Conservation (phyloP, 306 rosid species). For the Quillaja saponaria region DNA sequence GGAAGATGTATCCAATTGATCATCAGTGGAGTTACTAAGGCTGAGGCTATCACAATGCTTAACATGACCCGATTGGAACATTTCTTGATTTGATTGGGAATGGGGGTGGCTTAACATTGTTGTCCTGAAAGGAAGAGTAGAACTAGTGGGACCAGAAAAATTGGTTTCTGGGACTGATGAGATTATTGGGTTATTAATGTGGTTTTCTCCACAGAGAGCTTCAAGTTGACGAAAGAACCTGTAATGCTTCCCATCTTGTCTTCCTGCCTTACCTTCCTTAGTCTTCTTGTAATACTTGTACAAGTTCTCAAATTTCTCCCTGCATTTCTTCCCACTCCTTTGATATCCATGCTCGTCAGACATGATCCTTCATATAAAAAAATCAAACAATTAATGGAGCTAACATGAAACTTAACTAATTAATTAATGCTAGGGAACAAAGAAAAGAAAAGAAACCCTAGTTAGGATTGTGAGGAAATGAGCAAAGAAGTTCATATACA, state of each 20-base stretch:
- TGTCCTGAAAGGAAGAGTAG: conserved; percentile 32
- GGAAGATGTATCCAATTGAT: conserved; percentile 56
- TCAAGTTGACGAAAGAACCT: conserved; percentile 97
- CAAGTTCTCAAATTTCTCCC: conserved; percentile 90
- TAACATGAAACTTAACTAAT: background rate
- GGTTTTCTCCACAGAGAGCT: conserved; percentile 88
- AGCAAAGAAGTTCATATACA: background rate
- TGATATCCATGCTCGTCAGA: conserved; percentile 84
- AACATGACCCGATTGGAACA: conserved; percentile 28
- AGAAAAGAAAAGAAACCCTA: conserved; percentile 43
- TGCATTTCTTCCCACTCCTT: conserved; percentile 99
- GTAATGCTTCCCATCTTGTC: conserved; percentile 96
- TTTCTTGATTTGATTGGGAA: conserved; percentile 49
- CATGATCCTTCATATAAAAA: conserved; percentile 64
- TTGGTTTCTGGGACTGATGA: conserved; percentile 53
- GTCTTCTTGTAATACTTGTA: conserved; percentile 98
- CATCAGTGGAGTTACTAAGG: conserved; percentile 70
- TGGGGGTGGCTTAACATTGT: conserved; percentile 11
- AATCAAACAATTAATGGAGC: background rate
- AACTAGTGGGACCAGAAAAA: conserved; percentile 26
- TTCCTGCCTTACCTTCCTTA: conserved; percentile 90
- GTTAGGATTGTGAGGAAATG: conserved; percentile 20
- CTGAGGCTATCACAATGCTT: conserved; percentile 61
- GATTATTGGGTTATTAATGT: conserved; percentile 23
- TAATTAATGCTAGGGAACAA: background rate